Evolutionary conservation across 495 filamentous ascomycete genomes (phyloP).

Genomic region (Neurospora terricola): DNA sequence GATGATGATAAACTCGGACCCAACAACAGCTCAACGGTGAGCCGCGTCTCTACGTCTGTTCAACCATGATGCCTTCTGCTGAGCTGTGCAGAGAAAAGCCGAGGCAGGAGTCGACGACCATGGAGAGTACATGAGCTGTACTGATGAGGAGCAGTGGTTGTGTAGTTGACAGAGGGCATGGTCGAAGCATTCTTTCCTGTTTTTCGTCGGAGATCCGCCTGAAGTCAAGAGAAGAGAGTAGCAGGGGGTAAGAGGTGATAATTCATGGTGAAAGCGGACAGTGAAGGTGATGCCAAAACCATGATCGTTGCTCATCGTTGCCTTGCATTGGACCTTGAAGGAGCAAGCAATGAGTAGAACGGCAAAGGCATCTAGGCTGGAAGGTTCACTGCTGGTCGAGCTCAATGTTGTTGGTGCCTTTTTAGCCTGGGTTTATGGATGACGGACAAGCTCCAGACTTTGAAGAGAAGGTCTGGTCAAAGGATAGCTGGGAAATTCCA

Average conservation of each 20-base stretch:
- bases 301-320: too few species aligned
- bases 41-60: too few species aligned
- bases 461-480: neutral
- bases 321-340: too few species aligned
- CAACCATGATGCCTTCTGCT: neutral
- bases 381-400: too few species aligned
- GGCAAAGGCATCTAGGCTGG: neutral
- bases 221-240: neutral
- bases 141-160: too few species aligned
- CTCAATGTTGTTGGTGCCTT: too few species aligned
- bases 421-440: too few species aligned
- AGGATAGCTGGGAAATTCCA: neutral
- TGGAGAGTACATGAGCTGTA: neutral
- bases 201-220: neutral
- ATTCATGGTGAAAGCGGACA: neutral
- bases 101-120: neutral
- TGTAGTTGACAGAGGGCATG: neutral
- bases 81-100: neutral
- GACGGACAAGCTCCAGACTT: too few species aligned
- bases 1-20: neutral
- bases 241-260: neutral
- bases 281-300: neutral
- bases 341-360: too few species aligned
- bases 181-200: neutral
- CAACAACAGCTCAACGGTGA: neutral